Evolutionary conservation across 192 early-diverging fungal genomes (phyloP).

Genomic region (Coemansia sp.): DNA sequence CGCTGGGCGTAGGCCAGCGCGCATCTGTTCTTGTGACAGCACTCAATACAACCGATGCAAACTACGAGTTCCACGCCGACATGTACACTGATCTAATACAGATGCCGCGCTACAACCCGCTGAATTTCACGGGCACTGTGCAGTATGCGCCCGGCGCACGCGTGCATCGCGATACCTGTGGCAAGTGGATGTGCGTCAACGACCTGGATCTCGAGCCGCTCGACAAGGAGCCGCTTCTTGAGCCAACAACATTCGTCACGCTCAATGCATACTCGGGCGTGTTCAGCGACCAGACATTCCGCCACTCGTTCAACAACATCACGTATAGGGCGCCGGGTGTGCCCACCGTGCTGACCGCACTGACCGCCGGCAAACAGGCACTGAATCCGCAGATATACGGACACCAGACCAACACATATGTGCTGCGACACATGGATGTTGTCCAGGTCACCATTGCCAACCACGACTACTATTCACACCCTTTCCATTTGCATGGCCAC

Average conservation of each 20-base stretch:
- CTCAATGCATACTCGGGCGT: constrained; percentile 57
- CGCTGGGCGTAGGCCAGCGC: constrained; percentile 69
- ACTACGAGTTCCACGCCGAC: constrained; percentile 72
- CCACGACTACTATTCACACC: constrained; percentile 69
- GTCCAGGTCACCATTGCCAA: constrained; percentile 73
- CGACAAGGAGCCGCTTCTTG: constrained; percentile 33
- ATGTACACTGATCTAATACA: constrained; percentile 74
- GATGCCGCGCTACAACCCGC: constrained; percentile 47
- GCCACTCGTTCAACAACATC: constrained; percentile 76
- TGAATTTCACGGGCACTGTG: constrained; percentile 60
- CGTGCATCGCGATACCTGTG: constrained; percentile 3
- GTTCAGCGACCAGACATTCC: constrained; percentile 74
- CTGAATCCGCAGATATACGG: constrained; percentile 61
- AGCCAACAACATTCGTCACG: constrained; percentile 47
- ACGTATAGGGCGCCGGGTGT: constrained; percentile 61
- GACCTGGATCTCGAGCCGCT: constrained; percentile 61
- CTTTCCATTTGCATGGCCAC: constrained; percentile 88
- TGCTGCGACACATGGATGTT: constrained; percentile 62
- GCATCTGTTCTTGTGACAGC: constrained; percentile 75
- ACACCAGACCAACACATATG: constrained; percentile 56
- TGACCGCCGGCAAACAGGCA: constrained; percentile 55
- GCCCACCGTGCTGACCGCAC: constrained; percentile 61
- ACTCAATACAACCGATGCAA: constrained; percentile 51
- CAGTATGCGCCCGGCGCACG: constrained; percentile 46
- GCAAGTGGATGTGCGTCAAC: constrained; percentile 40